Conservation (phyloP, 1,284 basidiomycete species). For the Boletellus deceptivus region DNA sequence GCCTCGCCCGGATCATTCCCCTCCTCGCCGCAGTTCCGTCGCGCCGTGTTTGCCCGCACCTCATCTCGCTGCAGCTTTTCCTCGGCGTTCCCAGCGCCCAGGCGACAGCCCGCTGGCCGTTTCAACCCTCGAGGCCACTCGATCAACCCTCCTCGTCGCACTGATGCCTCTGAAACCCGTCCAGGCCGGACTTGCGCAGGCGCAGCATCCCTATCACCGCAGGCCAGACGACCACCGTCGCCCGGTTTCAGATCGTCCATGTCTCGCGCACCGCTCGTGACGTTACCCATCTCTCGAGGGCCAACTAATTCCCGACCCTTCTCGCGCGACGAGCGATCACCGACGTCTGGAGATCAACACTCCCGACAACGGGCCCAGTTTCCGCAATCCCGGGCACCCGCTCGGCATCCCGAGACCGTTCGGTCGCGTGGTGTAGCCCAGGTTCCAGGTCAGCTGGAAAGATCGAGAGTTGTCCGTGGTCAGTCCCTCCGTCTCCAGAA, state of each 20-base stretch:
- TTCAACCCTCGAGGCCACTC: neutral
- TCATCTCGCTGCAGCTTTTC: slow-evolving; percentile 4
- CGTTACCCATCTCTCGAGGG: neutral
- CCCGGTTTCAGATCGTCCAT: slow-evolving; percentile 1
- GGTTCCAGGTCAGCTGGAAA: too few relatives aligned
- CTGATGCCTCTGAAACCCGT: slow-evolving; percentile 7
- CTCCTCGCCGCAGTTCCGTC: neutral
- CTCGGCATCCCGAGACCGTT: too few relatives aligned
- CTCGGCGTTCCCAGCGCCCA: slow-evolving; percentile 24
- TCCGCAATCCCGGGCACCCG: too few relatives aligned
- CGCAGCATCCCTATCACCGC: slow-evolving; percentile 9
- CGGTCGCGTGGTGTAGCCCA: too few relatives aligned
- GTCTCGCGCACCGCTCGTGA: neutral
- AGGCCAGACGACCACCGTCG: neutral
- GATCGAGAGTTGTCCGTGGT: too few relatives aligned
- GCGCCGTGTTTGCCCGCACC: neutral
- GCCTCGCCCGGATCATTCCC: neutral
- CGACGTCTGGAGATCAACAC: too few relatives aligned
- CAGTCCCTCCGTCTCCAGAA: too few relatives aligned
- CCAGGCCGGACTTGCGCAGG: neutral
- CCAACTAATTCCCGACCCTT: neutral
- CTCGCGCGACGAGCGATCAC: neutral
- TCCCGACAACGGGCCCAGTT: too few relatives aligned
- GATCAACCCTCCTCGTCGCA: neutral
- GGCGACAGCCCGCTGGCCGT: neutral